phyloP scores from a whole-genome alignment of 2,329 filamentous ascomycete genomes.

The Stylonectria norvegica region DNA sequence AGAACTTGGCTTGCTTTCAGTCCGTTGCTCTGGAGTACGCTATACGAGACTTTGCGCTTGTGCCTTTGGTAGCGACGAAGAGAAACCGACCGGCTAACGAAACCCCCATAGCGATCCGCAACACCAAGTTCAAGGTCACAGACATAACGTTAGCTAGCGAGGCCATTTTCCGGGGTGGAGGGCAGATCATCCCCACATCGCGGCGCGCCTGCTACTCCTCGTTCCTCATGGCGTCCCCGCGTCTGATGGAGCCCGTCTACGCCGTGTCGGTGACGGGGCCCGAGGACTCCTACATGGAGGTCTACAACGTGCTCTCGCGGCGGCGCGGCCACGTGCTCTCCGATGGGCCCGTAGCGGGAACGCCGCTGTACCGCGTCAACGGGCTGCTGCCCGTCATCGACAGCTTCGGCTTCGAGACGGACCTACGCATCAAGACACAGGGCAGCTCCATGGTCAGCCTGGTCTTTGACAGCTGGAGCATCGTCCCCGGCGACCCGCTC shows the following conservation, averaged over 20 bases:
- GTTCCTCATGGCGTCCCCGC: conserved; percentile 93
- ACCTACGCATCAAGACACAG: conserved; percentile 92
- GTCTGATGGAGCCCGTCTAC: conserved; percentile 96
- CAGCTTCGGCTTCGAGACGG: conserved; percentile 96
- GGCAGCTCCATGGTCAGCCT: conserved; percentile 86
- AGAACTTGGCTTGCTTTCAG: no score
- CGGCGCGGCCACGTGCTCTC: conserved; percentile 88
- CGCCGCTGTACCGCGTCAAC: conserved; percentile 86
- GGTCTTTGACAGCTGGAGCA: conserved; percentile 93
- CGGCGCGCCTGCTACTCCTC: conserved; percentile 91
- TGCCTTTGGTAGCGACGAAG: neutral
- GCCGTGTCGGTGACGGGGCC: conserved; percentile 89
- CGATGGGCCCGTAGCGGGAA: conserved; percentile 92
- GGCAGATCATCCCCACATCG: conserved; percentile 94
- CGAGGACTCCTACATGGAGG: conserved; percentile 78
- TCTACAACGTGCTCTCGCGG: conserved; percentile 89
- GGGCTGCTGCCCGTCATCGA: conserved; percentile 95
- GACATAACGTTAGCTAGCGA: conserved; percentile 83
- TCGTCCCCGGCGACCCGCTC: conserved; percentile 92
- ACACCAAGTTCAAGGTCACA: conserved; percentile 95
- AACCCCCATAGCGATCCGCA: conserved; percentile 77
- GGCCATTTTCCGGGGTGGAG: conserved; percentile 90
- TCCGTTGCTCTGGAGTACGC: no score
- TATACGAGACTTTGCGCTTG: neutral
- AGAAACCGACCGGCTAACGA: conserved; percentile 23